phyloP scores from a whole-genome alignment of 371 early-diverging fungal species.

The Mucor velutinosus region DNA sequence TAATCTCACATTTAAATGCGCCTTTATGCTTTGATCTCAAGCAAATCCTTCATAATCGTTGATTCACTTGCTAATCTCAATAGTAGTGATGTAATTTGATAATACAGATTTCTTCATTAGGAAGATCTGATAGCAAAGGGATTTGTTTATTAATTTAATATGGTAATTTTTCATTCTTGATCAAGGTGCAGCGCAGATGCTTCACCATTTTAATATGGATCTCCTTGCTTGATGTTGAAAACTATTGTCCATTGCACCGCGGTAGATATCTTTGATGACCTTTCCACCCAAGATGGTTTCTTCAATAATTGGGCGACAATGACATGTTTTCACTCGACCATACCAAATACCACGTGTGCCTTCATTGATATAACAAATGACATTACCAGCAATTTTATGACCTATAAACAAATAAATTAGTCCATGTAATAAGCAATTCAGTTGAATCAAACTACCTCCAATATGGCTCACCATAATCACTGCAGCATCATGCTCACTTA shows the following conservation, averaged over 20 bases:
- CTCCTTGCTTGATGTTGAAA: conserved; percentile 33
- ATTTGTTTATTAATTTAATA: background rate
- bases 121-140: background rate
- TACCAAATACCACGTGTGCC: conserved; percentile 60
- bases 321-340: conserved; percentile 59
- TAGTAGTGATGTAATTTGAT: background rate
- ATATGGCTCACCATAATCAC: conserved; percentile 65
- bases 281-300: conserved; percentile 47
- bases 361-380: conserved; percentile 57
- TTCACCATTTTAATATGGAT: conserved; percentile 26
- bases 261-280: conserved; percentile 55
- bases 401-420: conserved; percentile 30
- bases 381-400: conserved; percentile 77
- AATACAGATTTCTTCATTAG: background rate
- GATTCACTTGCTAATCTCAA: too few relatives aligned
- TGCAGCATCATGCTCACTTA: conserved; percentile 39
- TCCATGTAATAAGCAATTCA: background rate
- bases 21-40: background rate
- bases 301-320: conserved; percentile 51
- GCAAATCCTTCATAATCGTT: background rate
- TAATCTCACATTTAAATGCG: background rate
- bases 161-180: background rate
- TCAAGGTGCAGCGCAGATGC: background rate
- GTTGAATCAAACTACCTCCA: conserved; percentile 44
- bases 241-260: conserved; percentile 53